A percentile compares a stretch with the other conserved stretches of the same genome.
These are phyloP conservation scores for Triglochin maritima DNA, from an alignment of 106 monocot species.

Conservation along the genomic window DNA sequence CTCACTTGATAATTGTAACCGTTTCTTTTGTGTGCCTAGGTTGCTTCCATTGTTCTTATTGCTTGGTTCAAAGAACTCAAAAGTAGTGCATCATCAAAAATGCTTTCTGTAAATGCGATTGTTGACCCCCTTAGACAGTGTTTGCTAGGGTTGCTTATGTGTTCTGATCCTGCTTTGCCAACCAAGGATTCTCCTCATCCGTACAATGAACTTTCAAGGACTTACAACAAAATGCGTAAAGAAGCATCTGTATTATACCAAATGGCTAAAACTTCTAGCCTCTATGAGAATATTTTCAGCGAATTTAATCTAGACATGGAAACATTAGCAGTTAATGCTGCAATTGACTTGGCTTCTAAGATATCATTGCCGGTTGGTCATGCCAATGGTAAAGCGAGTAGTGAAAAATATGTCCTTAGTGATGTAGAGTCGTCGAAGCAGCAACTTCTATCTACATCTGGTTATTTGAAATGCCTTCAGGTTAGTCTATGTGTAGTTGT, in stretches of 20 bases:
- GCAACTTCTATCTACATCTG: conserved; percentile 63
- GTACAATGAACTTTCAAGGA: conserved; percentile 90
- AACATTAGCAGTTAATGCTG: conserved; percentile 51
- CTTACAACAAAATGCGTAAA: conserved; percentile 80
- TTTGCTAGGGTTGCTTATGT: conserved; percentile 66
- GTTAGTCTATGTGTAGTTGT: conserved; percentile 14
- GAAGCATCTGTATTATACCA: conserved; percentile 50
- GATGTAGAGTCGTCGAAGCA: conserved; percentile 65
- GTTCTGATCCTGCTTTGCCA: conserved; percentile 82
- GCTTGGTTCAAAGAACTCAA: conserved; percentile 86
- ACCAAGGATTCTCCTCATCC: conserved; percentile 81
- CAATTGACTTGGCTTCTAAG: conserved; percentile 49
- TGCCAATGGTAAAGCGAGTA: conserved; percentile 7
- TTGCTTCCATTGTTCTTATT: conserved; percentile 69
- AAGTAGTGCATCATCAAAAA: conserved; percentile 15
- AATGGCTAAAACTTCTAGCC: conserved; percentile 26
- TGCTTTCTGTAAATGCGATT: conserved; percentile 13
- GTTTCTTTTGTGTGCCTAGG: conserved; percentile 30
- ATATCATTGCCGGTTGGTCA: conserved; percentile 28
- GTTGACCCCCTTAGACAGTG: conserved; percentile 39
- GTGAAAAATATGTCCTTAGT: conserved; percentile 28
- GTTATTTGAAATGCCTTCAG: conserved; percentile 95
- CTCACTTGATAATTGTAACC: neutral
- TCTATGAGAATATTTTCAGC: conserved; percentile 29
- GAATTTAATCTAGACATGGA: conserved; percentile 27